Conservation (phyloP, 306 rosid species). For the Castanea crenata region DNA sequence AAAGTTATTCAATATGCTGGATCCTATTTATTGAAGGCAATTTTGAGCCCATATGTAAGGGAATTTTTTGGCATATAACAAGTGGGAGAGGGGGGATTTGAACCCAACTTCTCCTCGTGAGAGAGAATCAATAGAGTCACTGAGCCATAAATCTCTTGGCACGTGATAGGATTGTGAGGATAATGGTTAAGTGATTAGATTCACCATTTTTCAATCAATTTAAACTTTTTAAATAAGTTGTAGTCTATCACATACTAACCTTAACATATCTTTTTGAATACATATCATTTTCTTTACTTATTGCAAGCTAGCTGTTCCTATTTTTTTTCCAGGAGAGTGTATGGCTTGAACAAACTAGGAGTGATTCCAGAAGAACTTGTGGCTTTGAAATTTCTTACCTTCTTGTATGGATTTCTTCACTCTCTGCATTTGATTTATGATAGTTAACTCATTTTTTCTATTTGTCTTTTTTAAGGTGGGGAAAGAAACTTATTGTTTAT, state of each 20-base stretch:
- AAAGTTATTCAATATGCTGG: too few relatives aligned
- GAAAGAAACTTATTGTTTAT: background rate
- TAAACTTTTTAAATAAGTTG: too few relatives aligned
- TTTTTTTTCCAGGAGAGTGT: constrained; percentile 23
- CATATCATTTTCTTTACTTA: background rate
- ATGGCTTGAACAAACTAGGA: background rate
- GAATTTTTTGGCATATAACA: too few relatives aligned
- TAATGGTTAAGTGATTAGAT: too few relatives aligned
- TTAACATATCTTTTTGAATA: background rate
- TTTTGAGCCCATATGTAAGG: too few relatives aligned
- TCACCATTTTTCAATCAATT: too few relatives aligned
- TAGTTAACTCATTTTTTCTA: background rate
- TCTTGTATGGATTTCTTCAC: constrained; percentile 12
- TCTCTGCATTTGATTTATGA: background rate
- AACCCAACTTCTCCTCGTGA: too few relatives aligned
- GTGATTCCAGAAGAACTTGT: constrained; percentile 16
- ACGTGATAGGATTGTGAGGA: too few relatives aligned
- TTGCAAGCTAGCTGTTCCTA: background rate
- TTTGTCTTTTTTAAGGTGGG: background rate
- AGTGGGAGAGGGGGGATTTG: too few relatives aligned
- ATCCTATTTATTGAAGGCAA: too few relatives aligned
- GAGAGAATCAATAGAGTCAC: too few relatives aligned
- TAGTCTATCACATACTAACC: background rate
- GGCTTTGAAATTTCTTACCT: constrained; percentile 8
- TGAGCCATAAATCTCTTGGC: too few relatives aligned